Base-by-base conservation (phyloP, 148 eudicot genomes). In the Chenopodium album region DNA sequence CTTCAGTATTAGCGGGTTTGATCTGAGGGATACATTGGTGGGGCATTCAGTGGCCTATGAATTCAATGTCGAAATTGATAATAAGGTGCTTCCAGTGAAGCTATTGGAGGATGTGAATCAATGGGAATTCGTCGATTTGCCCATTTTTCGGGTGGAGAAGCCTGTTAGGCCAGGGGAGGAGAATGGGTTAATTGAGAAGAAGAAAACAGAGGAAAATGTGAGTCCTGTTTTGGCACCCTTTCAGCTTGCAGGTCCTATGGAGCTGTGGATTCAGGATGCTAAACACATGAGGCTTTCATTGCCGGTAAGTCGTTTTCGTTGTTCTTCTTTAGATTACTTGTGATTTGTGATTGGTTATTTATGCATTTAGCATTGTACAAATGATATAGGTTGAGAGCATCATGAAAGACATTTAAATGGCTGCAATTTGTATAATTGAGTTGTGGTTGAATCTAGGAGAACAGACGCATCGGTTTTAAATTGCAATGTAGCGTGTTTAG, bases 221-320 rank as follows among this genome's bases (percentile, higher is more conserved):
- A 84, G 84, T 80, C 95, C 97, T 0, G 95, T 92, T 82, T 85
- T 96, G 84, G 92, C 97, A 26, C 99, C 99, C 1, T 95, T 95
- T 81, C 97, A 95, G 88, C 89, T 95, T 76, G 97, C 97, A 0
- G 98, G 97, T 76, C 99, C 99, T 12, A 95, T 95, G 97, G 99
- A 95, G 82, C 88, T 95, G 11, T 93, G 98, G 98, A 91, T 89
- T 82, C 95, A 90, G 87, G 97, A 92, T 81, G 97, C 87, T n/a
- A 91, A 92, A 83, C 88, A 92, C 67, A 91, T 88, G 89, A 87
- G 92, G 85, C 77, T 92, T 75, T 90, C 97, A 0, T 84, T 92
- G 81, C 97, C 97, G 74, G 97, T 92, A 81, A 81, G 91, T 79
- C 63, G 4, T 19, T 29, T 48, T 9, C 26, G 26, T 8, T 37